Base-by-base conservation (phyloP, 331 rosid genomes). In the Stylosanthes scabra region DNA sequence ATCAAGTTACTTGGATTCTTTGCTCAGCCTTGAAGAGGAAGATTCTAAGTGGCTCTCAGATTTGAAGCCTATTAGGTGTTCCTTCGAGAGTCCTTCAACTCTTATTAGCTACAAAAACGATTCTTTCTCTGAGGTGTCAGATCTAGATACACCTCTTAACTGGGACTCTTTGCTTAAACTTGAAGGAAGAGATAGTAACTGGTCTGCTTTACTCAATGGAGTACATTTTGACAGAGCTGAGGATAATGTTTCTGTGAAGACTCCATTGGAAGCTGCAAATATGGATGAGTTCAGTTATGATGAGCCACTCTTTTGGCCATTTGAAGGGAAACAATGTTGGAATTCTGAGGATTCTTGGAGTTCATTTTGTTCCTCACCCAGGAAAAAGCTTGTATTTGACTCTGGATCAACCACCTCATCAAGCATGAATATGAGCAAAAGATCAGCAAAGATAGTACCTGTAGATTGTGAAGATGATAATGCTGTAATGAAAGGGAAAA, bases 241-340 rank as follows among this genome's bases (percentile, higher is more conserved):
- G 65, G 64, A 69, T 41, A 50, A 8, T 49, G 41, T 51, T 59
- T 58, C 66, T 11, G 20, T 7, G 9, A 77, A 82, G 58, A n/a
- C 56, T 73, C 49, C 47, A 62, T 47, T 59, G 31, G 71, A 80
- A 71, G 57, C 73, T 20, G 34, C 45, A 13, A 67, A 14, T n/a
- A 50, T 15, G 7, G 78, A 80, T 74, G 82, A 69, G 41, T 54
- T 52, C 20, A 55, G 9, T 5, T 28, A n/a, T 0, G 76, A 81
- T 29, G 88, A 81, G 74, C 89, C 92, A 59, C 81, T 88, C 11
- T 88, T 81, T 66, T 85, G 88, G 90, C 92, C 85, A 42, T 85
- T 74, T 16, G 83, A 83, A 55, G 71, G 47, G 65, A 31, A 76
- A 59, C 56, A 59, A 7, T 25, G 58, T 37, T 74, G 86, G 89